Conservation (phyloP, 2,329 filamentous ascomycete species). For the Penicillium sp. region DNA sequence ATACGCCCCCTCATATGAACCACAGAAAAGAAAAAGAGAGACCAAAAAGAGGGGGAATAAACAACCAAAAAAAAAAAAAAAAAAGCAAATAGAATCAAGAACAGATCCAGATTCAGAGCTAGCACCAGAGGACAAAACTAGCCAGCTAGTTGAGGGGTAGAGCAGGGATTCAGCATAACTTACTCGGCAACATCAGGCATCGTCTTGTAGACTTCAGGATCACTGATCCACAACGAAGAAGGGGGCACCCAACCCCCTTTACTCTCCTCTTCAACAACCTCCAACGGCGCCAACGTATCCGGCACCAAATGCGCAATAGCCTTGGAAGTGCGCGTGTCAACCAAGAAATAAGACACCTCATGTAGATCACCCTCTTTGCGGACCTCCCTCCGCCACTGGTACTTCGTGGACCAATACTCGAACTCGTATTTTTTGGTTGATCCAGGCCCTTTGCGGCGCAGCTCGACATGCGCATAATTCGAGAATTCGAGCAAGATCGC, state of each 20-base stretch:
- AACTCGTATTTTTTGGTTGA: conserved; percentile 74
- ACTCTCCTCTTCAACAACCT: conserved; percentile 61
- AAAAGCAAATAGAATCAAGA: not conserved
- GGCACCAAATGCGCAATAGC: conserved; percentile 78
- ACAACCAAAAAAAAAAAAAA: not conserved
- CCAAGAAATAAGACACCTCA: conserved; percentile 69
- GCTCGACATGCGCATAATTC: conserved; percentile 87
- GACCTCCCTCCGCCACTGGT: conserved; percentile 69
- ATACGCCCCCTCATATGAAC: not conserved
- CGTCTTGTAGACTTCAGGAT: conserved; percentile 58
- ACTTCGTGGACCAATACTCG: conserved; percentile 82
- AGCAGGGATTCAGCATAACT: conserved; percentile 31
- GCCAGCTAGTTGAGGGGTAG: not conserved
- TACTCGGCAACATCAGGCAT: conserved; percentile 81
- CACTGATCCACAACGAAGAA: conserved; percentile 82
- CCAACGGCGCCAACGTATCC: conserved; percentile 61
- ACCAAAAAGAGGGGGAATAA: not conserved
- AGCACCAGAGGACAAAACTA: not conserved
- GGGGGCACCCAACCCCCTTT: conserved; percentile 86
- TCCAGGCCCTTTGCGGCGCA: conserved; percentile 60
- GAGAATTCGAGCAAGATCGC: conserved; percentile 86
- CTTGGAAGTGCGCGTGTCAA: conserved; percentile 55
- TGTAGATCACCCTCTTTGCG: conserved; percentile 57
- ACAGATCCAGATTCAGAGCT: not conserved
- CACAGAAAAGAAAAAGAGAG: not conserved